Evolutionary conservation across 176 grass and related monocot genomes (phyloP).

Genomic region (Luzula sylvatica): DNA sequence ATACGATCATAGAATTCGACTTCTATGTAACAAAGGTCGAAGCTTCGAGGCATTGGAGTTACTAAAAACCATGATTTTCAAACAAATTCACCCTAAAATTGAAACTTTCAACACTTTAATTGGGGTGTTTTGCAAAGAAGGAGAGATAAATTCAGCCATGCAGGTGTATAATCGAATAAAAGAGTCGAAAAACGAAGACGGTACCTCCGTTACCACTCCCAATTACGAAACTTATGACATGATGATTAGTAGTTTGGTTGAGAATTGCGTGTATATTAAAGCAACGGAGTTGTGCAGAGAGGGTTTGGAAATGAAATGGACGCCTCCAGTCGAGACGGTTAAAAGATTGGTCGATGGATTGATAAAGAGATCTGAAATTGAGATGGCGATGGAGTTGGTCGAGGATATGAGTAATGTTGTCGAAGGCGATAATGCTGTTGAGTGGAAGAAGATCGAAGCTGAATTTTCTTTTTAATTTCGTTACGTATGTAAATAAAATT

Average conservation of each 20-base stretch:
- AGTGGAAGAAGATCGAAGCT: constrained; percentile 72
- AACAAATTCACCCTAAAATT: constrained; percentile 29
- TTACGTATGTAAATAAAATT: too few species aligned
- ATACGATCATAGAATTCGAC: constrained; percentile 54
- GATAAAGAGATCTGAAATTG: constrained; percentile 39
- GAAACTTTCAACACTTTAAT: constrained; percentile 50
- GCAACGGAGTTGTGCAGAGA: constrained; percentile 57
- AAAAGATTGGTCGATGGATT: constrained; percentile 42
- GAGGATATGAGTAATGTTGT: constrained; percentile 36
- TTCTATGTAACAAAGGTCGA: constrained; percentile 37
- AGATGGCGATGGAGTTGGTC: constrained; percentile 43
- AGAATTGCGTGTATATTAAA: constrained; percentile 29
- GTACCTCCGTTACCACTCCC: constrained; percentile 31
- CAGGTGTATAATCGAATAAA: constrained; percentile 51
- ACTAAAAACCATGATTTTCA: constrained; percentile 37
- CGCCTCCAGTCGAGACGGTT: constrained; percentile 42
- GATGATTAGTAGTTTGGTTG: constrained; percentile 45
- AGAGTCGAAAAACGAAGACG: constrained; percentile 24
- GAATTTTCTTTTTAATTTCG: constrained; percentile 20
- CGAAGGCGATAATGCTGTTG: constrained; percentile 37
- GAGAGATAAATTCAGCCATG: constrained; percentile 37
- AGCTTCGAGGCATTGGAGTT: constrained; percentile 52
- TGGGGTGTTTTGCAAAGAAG: constrained; percentile 37
- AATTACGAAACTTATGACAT: constrained; percentile 44
- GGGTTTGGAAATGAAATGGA: constrained; percentile 49